A percentile compares a stretch with the other conserved stretches of the same genome.
phyloP scores from a whole-genome alignment of 2,329 filamentous ascomycete species.

The Fusarium bactridioides region DNA sequence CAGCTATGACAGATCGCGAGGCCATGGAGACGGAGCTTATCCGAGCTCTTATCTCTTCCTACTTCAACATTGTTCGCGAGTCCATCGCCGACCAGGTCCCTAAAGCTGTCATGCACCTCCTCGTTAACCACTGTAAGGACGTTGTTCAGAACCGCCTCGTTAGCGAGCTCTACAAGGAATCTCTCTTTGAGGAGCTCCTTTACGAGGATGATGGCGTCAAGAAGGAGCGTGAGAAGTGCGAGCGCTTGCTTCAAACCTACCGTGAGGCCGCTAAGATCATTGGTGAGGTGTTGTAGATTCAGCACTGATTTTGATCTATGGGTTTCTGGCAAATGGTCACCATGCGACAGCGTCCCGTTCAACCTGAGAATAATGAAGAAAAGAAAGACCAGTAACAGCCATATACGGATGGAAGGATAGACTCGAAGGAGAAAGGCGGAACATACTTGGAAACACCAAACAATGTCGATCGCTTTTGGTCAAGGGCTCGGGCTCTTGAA shows the following conservation, averaged over 20 bases:
- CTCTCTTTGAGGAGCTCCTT: constrained; percentile 87
- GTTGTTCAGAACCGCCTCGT: constrained; percentile 97
- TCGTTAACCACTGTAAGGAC: constrained; percentile 98
- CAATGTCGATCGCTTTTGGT: constrained; percentile 27
- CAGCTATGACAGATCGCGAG: constrained; percentile 92
- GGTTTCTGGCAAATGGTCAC: constrained; percentile 13
- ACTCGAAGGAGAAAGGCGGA: constrained; percentile 26
- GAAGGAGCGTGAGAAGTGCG: constrained; percentile 97
- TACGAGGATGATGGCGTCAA: constrained; percentile 99
- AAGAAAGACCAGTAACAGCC: constrained; percentile 21
- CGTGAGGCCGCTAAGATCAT: constrained; percentile 98
- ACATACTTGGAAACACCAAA: constrained; percentile 23
- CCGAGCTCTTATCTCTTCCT: constrained; percentile 93
- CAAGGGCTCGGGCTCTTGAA: constrained; percentile 18
- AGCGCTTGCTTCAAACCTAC: constrained; percentile 93
- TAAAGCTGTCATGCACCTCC: constrained; percentile 97
- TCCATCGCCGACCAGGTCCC: constrained; percentile 98
- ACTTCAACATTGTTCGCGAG: constrained; percentile 99
- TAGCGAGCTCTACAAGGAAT: constrained; percentile 92
- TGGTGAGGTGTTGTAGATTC: constrained; percentile 82
- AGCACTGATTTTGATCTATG: not conserved
- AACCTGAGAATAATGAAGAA: constrained; percentile 32
- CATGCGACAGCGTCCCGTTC: constrained; percentile 20
- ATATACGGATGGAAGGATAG: constrained; percentile 25
- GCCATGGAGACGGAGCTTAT: constrained; percentile 98